Conservation (phyloP, 257 asterid species). For the Lavandula angustifolia region DNA sequence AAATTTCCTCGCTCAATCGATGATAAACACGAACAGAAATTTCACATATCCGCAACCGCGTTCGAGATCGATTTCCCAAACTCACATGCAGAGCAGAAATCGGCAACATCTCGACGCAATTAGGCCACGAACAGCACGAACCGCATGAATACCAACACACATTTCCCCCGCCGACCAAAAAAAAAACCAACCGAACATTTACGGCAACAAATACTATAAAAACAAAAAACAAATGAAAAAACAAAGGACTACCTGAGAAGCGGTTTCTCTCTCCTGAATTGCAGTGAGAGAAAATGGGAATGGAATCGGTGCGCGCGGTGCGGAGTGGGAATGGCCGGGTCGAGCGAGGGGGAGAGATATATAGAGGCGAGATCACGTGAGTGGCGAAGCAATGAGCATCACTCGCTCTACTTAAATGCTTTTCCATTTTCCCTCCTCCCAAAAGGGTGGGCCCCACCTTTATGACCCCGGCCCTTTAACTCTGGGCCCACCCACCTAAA, state of each 20-base stretch:
- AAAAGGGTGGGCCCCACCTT: conserved; percentile 29
- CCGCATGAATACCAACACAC: conserved; percentile 32
- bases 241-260: conserved; percentile 29
- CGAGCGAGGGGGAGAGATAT: neutral
- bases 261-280: neutral
- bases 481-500: conserved; percentile 25
- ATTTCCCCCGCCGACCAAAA: conserved; percentile 13
- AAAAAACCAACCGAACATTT: neutral
- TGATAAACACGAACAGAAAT: neutral
- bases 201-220: neutral
- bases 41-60: conserved; percentile 3
- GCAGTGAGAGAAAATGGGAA: conserved; percentile 15
- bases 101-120: conserved; percentile 7
- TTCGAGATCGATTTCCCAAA: conserved; percentile 18
- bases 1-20: neutral
- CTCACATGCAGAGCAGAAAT: conserved; percentile 24
- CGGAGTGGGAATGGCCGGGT: conserved; percentile 17
- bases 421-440: conserved; percentile 7
- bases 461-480: neutral
- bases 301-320: neutral
- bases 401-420: conserved; percentile 31
- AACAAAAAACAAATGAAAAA: neutral
- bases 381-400: conserved; percentile 20
- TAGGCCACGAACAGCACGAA: neutral
- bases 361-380: conserved; percentile 21